phyloP scores from a whole-genome alignment of 148 eudicot genomes.

The Cornus kousa region DNA sequence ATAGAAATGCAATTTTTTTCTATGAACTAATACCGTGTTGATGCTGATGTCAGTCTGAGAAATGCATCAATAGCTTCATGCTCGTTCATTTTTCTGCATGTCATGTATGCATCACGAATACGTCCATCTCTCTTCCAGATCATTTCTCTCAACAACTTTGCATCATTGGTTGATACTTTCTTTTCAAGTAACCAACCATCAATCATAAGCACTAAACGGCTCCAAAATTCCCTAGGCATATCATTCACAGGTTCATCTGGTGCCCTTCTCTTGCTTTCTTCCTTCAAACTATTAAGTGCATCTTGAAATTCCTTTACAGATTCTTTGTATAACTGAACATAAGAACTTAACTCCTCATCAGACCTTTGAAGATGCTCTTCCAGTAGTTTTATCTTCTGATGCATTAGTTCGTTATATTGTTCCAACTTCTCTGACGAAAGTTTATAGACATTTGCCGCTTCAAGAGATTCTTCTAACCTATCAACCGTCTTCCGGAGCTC shows the following conservation, averaged over 20 bases:
- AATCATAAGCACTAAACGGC: slow-evolving; percentile 72
- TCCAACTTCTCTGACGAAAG: slow-evolving; percentile 74
- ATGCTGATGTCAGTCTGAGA: slow-evolving; percentile 50
- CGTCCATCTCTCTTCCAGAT: slow-evolving; percentile 76
- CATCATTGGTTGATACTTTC: slow-evolving; percentile 56
- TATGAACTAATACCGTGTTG: slow-evolving; percentile 26
- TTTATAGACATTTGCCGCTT: slow-evolving; percentile 58
- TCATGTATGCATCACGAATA: slow-evolving; percentile 64
- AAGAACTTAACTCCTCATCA: slow-evolving; percentile 77
- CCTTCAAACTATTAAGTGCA: slow-evolving; percentile 57
- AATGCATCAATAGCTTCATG: slow-evolving; percentile 50
- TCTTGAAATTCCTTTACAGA: slow-evolving; percentile 86
- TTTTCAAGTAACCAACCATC: slow-evolving; percentile 96
- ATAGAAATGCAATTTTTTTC: too few relatives aligned
- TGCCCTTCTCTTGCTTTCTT: slow-evolving; percentile 60
- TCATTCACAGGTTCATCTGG: slow-evolving; percentile 57
- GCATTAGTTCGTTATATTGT: slow-evolving; percentile 70
- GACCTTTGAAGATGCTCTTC: slow-evolving; percentile 86
- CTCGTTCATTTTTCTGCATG: slow-evolving; percentile 63
- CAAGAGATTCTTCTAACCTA: slow-evolving; percentile 74
- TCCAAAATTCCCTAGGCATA: slow-evolving; percentile 90
- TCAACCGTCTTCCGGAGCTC: slow-evolving; percentile 81
- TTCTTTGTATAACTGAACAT: slow-evolving; percentile 81
- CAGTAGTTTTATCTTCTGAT: slow-evolving; percentile 69
- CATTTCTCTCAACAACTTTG: slow-evolving; percentile 72